phyloP scores from a whole-genome alignment of 106 monocot species.

The Platanthera guangdongensis region DNA sequence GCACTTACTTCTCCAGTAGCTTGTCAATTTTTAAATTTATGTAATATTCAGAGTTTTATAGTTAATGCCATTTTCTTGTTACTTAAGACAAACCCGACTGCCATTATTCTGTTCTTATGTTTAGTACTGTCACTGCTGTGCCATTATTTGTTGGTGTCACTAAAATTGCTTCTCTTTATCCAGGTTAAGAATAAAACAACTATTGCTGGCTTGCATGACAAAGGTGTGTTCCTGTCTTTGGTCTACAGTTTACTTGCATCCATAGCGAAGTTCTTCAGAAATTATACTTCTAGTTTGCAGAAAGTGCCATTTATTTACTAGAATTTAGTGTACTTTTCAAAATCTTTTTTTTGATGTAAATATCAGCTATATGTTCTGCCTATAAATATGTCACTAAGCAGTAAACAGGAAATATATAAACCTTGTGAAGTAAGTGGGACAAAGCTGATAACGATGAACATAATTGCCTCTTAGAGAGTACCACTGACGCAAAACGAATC shows the following conservation, averaged over 20 bases:
- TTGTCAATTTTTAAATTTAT: not conserved
- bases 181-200: constrained; percentile 71
- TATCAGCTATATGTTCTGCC: too few relatives aligned
- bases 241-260: not conserved
- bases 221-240: constrained; percentile 41
- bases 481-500: too few relatives aligned
- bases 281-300: not conserved
- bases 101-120: not conserved
- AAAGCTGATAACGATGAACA: too few relatives aligned
- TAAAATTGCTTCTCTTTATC: constrained; percentile 7
- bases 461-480: too few relatives aligned
- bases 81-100: not conserved
- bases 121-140: not conserved
- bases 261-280: not conserved
- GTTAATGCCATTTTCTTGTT: not conserved
- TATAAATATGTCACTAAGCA: too few relatives aligned
- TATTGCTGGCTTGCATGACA: constrained; percentile 91
- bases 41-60: not conserved
- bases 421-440: too few relatives aligned
- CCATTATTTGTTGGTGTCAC: not conserved
- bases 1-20: not conserved
- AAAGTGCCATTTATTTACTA: not conserved
- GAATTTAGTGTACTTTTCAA: not conserved
- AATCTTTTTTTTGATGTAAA: too few relatives aligned
- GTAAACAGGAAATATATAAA: too few relatives aligned